These are phyloP conservation scores for Rhododendron mucronatum DNA, from an alignment of 148 eudicot species.

Conservation along the genomic window DNA sequence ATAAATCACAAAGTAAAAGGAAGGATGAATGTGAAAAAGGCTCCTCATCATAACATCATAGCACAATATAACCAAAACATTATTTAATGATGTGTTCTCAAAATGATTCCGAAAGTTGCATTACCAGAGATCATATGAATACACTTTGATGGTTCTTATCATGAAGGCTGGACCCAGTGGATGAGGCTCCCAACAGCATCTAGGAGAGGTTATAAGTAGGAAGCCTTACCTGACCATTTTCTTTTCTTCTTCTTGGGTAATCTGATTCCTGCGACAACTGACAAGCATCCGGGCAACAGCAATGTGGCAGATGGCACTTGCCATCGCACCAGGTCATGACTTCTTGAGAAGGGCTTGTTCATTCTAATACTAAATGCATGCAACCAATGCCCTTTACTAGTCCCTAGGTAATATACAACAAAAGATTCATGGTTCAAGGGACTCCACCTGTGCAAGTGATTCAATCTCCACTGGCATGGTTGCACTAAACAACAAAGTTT, in stretches of 20 bases:
- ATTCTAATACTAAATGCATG: background rate
- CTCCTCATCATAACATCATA: background rate
- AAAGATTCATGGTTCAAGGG: background rate
- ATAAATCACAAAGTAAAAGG: background rate
- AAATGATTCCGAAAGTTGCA: background rate
- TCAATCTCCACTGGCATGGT: constrained; percentile 62
- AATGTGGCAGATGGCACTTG: background rate
- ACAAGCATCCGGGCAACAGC: background rate
- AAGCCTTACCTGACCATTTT: background rate
- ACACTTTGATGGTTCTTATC: background rate
- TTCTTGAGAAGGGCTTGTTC: background rate
- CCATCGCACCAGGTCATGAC: background rate
- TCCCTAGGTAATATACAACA: background rate
- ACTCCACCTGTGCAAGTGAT: constrained; percentile 44
- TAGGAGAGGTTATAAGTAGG: background rate
- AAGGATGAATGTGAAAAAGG: background rate
- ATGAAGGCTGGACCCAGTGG: background rate
- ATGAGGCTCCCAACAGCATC: background rate
- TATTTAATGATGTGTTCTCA: background rate
- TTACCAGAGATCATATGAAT: background rate
- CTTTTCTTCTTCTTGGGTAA: background rate
- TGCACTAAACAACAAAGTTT: constrained; percentile 52
- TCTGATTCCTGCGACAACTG: background rate
- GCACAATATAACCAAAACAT: background rate
- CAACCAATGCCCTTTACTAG: background rate